phyloP scores from a whole-genome alignment of 331 rosid species.

The Malus hybrid region DNA sequence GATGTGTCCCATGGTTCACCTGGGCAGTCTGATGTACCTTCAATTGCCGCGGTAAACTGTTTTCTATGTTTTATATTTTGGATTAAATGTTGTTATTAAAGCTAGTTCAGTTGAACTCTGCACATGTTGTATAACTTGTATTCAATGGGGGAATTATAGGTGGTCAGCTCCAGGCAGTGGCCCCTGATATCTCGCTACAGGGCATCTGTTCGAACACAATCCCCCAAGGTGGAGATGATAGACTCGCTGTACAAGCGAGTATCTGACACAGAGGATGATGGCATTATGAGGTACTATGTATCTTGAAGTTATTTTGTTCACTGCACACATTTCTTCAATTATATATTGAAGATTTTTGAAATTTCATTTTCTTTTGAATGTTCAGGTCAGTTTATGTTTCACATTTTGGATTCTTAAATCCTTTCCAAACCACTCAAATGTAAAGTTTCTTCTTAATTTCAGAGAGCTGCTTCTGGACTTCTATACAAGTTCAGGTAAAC shows the following conservation, averaged over 20 bases:
- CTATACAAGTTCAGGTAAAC: constrained; percentile 58
- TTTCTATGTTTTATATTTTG: neutral
- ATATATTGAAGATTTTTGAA: neutral
- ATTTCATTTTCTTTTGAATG: neutral
- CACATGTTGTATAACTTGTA: neutral
- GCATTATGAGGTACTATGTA: constrained; percentile 59
- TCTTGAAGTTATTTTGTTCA: neutral
- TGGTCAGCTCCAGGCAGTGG: constrained; percentile 88
- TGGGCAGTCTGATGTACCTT: constrained; percentile 82
- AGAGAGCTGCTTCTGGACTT: constrained; percentile 81
- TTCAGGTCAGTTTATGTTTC: neutral
- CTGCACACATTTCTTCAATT: neutral
- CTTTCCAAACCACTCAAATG: neutral
- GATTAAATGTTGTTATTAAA: neutral
- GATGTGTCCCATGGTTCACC: constrained; percentile 97
- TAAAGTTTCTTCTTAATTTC: constrained; percentile 10
- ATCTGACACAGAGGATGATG: constrained; percentile 67
- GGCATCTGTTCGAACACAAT: constrained; percentile 81
- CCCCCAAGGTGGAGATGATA: constrained; percentile 83
- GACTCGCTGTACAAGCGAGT: constrained; percentile 65
- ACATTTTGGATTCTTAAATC: neutral
- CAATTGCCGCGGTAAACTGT: constrained; percentile 82
- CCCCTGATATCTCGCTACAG: constrained; percentile 82
- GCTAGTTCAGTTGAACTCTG: neutral
- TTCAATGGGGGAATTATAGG: constrained; percentile 34